A percentile compares a stretch with the other conserved stretches of the same genome.
Evolutionary conservation across 1,284 basidiomycete genomes (phyloP).

Genomic region (Puccinia coronata): DNA sequence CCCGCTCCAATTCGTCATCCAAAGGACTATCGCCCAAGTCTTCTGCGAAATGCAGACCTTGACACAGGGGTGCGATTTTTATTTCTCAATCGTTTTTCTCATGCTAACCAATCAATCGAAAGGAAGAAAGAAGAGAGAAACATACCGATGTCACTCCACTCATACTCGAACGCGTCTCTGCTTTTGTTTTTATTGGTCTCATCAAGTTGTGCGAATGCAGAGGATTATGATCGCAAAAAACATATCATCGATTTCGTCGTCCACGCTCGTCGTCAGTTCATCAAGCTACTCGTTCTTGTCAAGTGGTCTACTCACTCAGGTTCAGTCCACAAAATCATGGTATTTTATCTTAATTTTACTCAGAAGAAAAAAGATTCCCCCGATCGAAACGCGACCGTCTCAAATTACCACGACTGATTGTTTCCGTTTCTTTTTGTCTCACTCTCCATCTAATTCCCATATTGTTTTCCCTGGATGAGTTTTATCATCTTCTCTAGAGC

Average conservation of each 20-base stretch:
- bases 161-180: not conserved
- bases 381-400: not conserved
- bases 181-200: not conserved
- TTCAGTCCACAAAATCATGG: constrained; percentile 81
- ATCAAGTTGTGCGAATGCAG: constrained; percentile 29
- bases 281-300: constrained; percentile 79
- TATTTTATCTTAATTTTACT: constrained; percentile 30
- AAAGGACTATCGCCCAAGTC: constrained; percentile 43
- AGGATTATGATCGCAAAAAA: constrained; percentile 67
- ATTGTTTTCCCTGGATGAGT: constrained; percentile 20
- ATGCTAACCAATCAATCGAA: not conserved
- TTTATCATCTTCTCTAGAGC: constrained; percentile 46
- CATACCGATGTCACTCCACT: not conserved
- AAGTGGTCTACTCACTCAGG: constrained; percentile 80
- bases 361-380: not conserved
- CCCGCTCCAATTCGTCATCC: constrained; percentile 48
- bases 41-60: constrained; percentile 28
- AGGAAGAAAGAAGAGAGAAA: not conserved
- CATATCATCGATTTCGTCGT: constrained; percentile 83
- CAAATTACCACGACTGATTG: constrained; percentile 1
- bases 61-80: constrained; percentile 33
- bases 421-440: not conserved
- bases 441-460: not conserved
- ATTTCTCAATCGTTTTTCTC: not conserved
- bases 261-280: constrained; percentile 80